These are phyloP conservation scores for Trichoderma reesei DNA, from an alignment of 495 filamentous ascomycete species.

Conservation along the genomic window DNA sequence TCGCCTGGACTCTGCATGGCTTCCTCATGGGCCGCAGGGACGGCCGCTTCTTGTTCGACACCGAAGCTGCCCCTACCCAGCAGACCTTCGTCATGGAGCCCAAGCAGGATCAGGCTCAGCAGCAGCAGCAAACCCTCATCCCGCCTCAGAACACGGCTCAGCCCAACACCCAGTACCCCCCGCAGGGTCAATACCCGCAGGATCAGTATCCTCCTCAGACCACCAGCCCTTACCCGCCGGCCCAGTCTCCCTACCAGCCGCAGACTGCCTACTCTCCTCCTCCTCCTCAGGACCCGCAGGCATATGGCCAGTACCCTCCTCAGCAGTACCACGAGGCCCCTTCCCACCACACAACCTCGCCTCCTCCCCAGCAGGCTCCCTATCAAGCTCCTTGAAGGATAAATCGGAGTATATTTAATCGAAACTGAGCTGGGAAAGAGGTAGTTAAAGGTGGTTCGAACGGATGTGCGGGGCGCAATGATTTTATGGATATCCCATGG, in stretches of 20 bases:
- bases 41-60: constrained; percentile 17
- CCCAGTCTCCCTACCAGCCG: constrained; percentile 16
- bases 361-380: not conserved
- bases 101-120: constrained; percentile 15
- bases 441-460: not conserved
- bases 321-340: constrained; percentile 1
- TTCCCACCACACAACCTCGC: not conserved
- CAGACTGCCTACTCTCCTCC: constrained; percentile 16
- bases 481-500: constrained; percentile 4
- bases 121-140: constrained; percentile 16
- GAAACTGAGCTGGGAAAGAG: not conserved
- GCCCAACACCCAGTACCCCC: constrained; percentile 16
- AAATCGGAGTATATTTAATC: not conserved
- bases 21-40: constrained; percentile 29
- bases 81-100: constrained; percentile 16
- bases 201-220: constrained; percentile 2
- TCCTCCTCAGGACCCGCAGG: constrained; percentile 7
- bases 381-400: not conserved
- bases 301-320: constrained; percentile 5
- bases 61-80: constrained; percentile 16
- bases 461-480: not conserved
- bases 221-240: constrained; percentile 11
- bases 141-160: constrained; percentile 9
- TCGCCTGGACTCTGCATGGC: constrained; percentile 32
- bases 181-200: constrained; percentile 18